phyloP scores from a whole-genome alignment of 345 rosid genomes.

The Nasturtium officinale region DNA sequence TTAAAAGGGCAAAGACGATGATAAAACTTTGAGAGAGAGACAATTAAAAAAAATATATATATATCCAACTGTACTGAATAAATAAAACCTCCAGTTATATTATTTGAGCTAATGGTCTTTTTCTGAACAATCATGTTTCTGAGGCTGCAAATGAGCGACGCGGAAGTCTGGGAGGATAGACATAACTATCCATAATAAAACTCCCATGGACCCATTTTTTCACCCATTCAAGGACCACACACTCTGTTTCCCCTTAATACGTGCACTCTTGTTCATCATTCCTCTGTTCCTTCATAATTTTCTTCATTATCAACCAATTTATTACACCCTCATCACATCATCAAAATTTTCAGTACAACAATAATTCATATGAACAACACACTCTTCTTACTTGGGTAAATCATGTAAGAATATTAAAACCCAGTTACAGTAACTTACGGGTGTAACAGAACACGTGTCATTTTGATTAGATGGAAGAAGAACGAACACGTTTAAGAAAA shows the following conservation, averaged over 20 bases:
- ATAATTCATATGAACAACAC: conserved; percentile 33
- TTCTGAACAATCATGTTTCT: conserved; percentile 36
- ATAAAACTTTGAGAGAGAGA: conserved; percentile 1
- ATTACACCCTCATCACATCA: conserved; percentile 15
- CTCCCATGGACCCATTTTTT: conserved; percentile 42
- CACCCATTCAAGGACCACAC: conserved; percentile 27
- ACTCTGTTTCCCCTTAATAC: conserved; percentile 20
- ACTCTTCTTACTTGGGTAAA: conserved; percentile 5
- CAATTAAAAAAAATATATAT: background rate
- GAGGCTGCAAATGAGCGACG: conserved; percentile 56
- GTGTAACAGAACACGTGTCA: conserved; percentile 23
- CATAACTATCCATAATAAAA: conserved; percentile 46
- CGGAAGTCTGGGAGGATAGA: conserved; percentile 47
- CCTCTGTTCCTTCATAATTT: conserved; percentile 14
- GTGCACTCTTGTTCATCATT: conserved; percentile 34
- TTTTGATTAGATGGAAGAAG: conserved; percentile 18
- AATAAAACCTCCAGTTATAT: conserved; percentile 7
- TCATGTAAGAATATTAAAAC: background rate
- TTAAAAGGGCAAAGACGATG: conserved; percentile 33
- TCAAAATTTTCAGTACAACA: conserved; percentile 19
- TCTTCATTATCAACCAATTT: conserved; percentile 28
- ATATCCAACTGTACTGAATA: conserved; percentile 25
- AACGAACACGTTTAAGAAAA: conserved; percentile 26
- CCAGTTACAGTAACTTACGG: conserved; percentile 33
- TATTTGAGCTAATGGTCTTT: background rate